Percentiles rank a stretch among this genome's conserved stretches.
Evolutionary conservation across 345 rosid genomes (phyloP).

Genomic region (Sonneratia alba): DNA sequence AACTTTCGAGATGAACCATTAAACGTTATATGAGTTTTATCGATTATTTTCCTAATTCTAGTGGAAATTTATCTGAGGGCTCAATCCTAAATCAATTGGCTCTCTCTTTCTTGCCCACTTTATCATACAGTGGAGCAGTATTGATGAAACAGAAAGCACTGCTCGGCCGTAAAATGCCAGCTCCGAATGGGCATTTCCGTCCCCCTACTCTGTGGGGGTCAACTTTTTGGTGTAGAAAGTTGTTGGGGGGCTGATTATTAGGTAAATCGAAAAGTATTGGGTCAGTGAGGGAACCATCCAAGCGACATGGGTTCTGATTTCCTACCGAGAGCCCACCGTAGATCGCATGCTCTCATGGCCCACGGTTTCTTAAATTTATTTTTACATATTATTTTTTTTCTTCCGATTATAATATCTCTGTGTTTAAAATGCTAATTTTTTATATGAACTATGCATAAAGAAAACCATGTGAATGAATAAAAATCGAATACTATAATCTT

Average conservation of each 20-base stretch:
- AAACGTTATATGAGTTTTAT: too few relatives aligned
- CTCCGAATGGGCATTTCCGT: background rate
- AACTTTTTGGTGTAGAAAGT: background rate
- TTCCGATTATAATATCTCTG: background rate
- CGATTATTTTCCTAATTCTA: too few relatives aligned
- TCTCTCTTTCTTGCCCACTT: background rate
- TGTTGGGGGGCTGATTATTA: background rate
- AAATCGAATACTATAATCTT: too few relatives aligned
- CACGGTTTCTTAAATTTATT: background rate
- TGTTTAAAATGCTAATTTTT: too few relatives aligned
- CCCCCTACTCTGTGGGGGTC: background rate
- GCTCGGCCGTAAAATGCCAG: background rate
- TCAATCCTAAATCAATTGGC: too few relatives aligned
- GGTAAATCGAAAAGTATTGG: background rate
- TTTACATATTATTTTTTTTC: background rate
- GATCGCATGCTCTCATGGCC: background rate
- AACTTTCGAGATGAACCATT: too few relatives aligned
- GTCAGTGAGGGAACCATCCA: slow-evolving; percentile 1
- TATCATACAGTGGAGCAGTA: background rate
- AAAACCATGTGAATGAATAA: too few relatives aligned
- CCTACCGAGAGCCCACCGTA: background rate
- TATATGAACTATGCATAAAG: too few relatives aligned
- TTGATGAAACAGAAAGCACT: background rate
- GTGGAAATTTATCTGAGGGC: too few relatives aligned
- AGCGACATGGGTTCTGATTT: background rate